Percentiles rank a stretch among this genome's conserved stretches.
These are phyloP conservation scores for Huntiella decipiens DNA, from an alignment of 2,329 filamentous ascomycete genomes.

Conservation along the genomic window DNA sequence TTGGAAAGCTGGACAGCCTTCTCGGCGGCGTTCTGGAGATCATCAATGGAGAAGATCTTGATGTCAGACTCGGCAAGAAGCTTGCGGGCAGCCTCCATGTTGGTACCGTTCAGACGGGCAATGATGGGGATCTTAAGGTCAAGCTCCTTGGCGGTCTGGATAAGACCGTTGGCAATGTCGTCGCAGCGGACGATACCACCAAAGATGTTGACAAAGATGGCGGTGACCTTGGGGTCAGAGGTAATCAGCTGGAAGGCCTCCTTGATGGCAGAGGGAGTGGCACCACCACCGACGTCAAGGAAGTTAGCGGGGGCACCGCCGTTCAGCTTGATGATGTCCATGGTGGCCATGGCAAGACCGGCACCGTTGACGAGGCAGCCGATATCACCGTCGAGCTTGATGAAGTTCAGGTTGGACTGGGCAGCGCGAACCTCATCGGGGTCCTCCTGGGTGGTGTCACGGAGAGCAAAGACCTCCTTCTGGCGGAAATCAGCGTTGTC, in stretches of 20 bases:
- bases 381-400: conserved; percentile 98
- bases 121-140: conserved; percentile 95
- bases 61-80: conserved; percentile 90
- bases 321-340: conserved; percentile 99
- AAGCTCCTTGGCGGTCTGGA: conserved; percentile 85
- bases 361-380: conserved; percentile 98
- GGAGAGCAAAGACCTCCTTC: conserved; percentile 86
- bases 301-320: conserved; percentile 94
- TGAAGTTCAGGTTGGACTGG: conserved; percentile 93
- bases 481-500: conserved; percentile 98
- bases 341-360: conserved; percentile 98
- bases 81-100: conserved; percentile 88
- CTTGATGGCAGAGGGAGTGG: conserved; percentile 89
- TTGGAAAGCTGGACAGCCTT: conserved; percentile 98
- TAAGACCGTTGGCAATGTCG: conserved; percentile 87
- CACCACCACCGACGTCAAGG: conserved; percentile 94
- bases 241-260: conserved; percentile 98
- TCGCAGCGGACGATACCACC: conserved; percentile 97
- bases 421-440: conserved; percentile 93
- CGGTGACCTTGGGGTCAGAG: conserved; percentile 91
- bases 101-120: conserved; percentile 91
- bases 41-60: conserved; percentile 99
- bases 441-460: conserved; percentile 91
- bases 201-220: conserved; percentile 99
- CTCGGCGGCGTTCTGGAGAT: conserved; percentile 91